Evolutionary conservation across 1,139 yeast genomes (phyloP).

Genomic region (Nadsonia starkeyi-henricii): DNA sequence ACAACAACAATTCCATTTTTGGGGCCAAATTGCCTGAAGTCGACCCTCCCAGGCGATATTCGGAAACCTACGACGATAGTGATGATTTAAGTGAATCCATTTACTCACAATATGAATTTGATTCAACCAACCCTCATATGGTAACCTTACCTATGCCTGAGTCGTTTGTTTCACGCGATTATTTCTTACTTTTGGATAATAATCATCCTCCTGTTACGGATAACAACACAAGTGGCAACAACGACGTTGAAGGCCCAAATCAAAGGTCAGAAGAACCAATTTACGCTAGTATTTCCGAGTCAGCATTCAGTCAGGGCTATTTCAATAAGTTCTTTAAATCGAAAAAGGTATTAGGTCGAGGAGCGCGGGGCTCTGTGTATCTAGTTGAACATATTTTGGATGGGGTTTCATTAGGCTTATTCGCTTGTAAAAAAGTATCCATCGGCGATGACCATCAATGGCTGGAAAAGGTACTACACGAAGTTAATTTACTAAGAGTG

Average conservation of each 20-base stretch:
- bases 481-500: conserved; percentile 50
- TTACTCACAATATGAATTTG: not conserved
- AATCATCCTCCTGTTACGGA: not conserved
- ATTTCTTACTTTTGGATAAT: not conserved
- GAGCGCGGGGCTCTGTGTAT: conserved; percentile 73
- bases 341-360: conserved; percentile 48
- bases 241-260: not conserved
- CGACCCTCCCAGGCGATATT: not conserved
- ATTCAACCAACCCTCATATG: not conserved
- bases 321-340: conserved; percentile 50
- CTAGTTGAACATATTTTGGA: conserved; percentile 70
- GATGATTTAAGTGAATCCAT: not conserved
- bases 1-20: not conserved
- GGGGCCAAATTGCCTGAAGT: not conserved
- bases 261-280: not conserved
- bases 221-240: not conserved
- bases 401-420: conserved; percentile 56
- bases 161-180: not conserved
- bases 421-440: conserved; percentile 73
- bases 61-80: not conserved
- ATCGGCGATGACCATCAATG: conserved; percentile 63
- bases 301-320: conserved; percentile 58
- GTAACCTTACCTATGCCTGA: not conserved
- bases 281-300: conserved; percentile 13
- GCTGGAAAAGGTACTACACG: conserved; percentile 57